A percentile compares a stretch with the other conserved stretches of the same genome.
Evolutionary conservation across 2,329 filamentous ascomycete genomes (phyloP).

Genomic region (Penicillium frequentans): DNA sequence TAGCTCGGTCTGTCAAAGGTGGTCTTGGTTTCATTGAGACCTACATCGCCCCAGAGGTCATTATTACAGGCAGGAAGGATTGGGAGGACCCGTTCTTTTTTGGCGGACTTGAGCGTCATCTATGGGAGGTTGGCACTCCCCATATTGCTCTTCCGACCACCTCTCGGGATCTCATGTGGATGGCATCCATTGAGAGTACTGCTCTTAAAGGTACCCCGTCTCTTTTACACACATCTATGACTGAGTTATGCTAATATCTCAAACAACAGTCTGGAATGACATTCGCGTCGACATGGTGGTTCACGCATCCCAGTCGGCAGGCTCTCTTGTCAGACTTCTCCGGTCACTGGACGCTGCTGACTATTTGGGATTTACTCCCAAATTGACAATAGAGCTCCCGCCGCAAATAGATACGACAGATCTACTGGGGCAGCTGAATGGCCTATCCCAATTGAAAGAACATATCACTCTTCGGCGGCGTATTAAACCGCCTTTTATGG

Average conservation of each 20-base stretch:
- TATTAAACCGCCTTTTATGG: conserved; percentile 61
- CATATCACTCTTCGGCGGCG: conserved; percentile 71
- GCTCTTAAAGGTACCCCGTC: conserved; percentile 62
- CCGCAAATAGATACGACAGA: conserved; percentile 63
- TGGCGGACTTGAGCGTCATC: conserved; percentile 58
- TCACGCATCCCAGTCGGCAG: conserved; percentile 70
- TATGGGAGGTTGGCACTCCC: conserved; percentile 54
- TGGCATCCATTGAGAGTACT: conserved; percentile 71
- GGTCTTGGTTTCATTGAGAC: conserved; percentile 70
- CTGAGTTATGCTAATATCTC: background rate
- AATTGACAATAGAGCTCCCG: conserved; percentile 83
- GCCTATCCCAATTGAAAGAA: conserved; percentile 59
- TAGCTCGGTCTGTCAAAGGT: conserved; percentile 63
- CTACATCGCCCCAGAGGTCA: conserved; percentile 74
- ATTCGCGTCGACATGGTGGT: conserved; percentile 79
- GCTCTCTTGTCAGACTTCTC: conserved; percentile 73
- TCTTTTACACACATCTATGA: conserved; percentile 3
- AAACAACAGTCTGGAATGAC: conserved; percentile 69
- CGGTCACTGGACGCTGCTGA: conserved; percentile 74
- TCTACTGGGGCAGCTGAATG: conserved; percentile 65
- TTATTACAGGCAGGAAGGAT: conserved; percentile 68
- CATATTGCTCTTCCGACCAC: conserved; percentile 73
- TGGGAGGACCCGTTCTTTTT: conserved; percentile 70
- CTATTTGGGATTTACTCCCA: conserved; percentile 69
- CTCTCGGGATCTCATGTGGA: conserved; percentile 67